Evolutionary conservation across 2,329 filamentous ascomycete species (phyloP).

Genomic region (Aureobasidium sp.): DNA sequence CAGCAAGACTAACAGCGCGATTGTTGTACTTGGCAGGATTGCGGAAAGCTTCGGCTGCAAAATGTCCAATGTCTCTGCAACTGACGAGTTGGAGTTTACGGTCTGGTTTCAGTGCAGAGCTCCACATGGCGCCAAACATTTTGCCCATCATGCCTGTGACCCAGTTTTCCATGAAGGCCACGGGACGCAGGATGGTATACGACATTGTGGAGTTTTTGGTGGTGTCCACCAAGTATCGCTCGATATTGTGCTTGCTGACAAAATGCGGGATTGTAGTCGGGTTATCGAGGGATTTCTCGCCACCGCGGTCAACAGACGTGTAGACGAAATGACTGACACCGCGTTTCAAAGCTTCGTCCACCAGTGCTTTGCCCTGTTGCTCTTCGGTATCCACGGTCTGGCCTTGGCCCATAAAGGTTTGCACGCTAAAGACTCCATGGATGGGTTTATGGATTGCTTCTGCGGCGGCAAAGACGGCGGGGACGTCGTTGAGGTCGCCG

Average conservation of each 20-base stretch:
- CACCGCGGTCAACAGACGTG: slow-evolving; percentile 56
- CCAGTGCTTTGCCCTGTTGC: slow-evolving; percentile 48
- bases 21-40: slow-evolving; percentile 40
- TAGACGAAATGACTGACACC: slow-evolving; percentile 56
- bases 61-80: slow-evolving; percentile 44
- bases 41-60: slow-evolving; percentile 45
- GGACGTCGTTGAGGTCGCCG: slow-evolving; percentile 49
- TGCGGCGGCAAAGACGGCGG: slow-evolving; percentile 40
- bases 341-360: slow-evolving; percentile 49
- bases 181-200: slow-evolving; percentile 57
- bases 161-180: slow-evolving; percentile 58
- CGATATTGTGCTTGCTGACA: slow-evolving; percentile 53
- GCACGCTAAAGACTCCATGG: slow-evolving; percentile 56
- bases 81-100: slow-evolving; percentile 34
- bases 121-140: slow-evolving; percentile 42
- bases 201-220: slow-evolving; percentile 42
- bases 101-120: slow-evolving; percentile 22
- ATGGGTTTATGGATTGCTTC: slow-evolving; percentile 21
- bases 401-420: slow-evolving; percentile 37
- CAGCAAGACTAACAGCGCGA: slow-evolving; percentile 43
- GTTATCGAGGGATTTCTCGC: slow-evolving; percentile 46
- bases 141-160: slow-evolving; percentile 41
- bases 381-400: slow-evolving; percentile 39
- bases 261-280: slow-evolving; percentile 57
- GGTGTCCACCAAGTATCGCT: slow-evolving; percentile 50